phyloP scores from a whole-genome alignment of 1,139 yeast genomes.

The Yamadazyma atlantica region DNA sequence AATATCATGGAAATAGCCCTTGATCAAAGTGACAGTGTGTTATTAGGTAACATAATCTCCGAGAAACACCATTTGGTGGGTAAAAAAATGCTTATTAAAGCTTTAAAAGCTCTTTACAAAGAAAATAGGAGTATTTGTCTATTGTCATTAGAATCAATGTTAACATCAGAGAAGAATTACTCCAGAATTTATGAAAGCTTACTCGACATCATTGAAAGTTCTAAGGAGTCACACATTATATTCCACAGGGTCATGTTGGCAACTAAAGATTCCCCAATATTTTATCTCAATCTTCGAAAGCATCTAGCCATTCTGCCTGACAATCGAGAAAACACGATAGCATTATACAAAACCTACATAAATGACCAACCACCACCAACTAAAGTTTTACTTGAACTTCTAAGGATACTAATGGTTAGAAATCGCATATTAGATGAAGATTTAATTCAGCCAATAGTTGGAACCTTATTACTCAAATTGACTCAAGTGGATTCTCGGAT shows the following conservation, averaged over 20 bases:
- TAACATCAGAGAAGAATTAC: not conserved
- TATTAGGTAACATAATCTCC: not conserved
- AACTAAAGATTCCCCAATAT: constrained; percentile 2
- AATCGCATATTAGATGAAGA: constrained; percentile 16
- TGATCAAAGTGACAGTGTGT: not conserved
- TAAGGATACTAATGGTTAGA: constrained; percentile 20
- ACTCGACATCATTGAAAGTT: not conserved
- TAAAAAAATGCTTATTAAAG: not conserved
- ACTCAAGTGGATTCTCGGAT: not conserved
- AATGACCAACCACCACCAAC: constrained; percentile 7
- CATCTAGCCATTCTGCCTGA: constrained; percentile 4
- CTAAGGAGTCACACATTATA: not conserved
- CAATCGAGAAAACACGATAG: constrained; percentile 3
- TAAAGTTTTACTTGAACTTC: constrained; percentile 22
- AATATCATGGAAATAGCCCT: not conserved
- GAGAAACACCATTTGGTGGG: not conserved
- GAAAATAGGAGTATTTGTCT: not conserved
- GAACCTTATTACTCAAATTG: constrained; percentile 10
- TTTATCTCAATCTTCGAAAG: constrained; percentile 4
- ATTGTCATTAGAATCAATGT: not conserved
- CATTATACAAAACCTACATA: constrained; percentile 8
- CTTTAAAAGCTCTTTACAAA: not conserved
- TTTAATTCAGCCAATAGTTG: constrained; percentile 15
- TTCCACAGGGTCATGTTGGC: constrained; percentile 8
- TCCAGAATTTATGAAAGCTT: constrained; percentile 1